phyloP scores from a whole-genome alignment of 257 asterid genomes.

The Paraleonurus japonicus region DNA sequence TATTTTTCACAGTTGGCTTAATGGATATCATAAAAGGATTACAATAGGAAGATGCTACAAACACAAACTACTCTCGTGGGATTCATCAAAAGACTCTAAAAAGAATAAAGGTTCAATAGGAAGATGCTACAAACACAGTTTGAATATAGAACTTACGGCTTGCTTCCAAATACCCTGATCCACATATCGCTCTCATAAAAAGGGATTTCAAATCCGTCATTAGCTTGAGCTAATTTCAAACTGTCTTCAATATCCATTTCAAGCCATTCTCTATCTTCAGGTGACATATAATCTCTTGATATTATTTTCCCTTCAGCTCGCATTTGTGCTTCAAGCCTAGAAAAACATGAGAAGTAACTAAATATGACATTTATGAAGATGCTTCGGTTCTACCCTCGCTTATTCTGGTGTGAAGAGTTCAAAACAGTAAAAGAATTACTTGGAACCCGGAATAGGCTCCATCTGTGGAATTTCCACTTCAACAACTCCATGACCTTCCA shows the following conservation, averaged over 20 bases:
- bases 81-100: background rate
- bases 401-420: background rate
- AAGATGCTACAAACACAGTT: background rate
- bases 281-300: constrained; percentile 83
- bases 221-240: constrained; percentile 46
- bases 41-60: constrained; percentile 1
- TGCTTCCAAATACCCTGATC: constrained; percentile 64
- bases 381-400: constrained; percentile 4
- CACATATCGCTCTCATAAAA: constrained; percentile 82
- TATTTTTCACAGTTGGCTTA: background rate
- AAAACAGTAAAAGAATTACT: constrained; percentile 46
- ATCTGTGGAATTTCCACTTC: constrained; percentile 87
- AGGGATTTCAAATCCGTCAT: constrained; percentile 66
- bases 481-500: constrained; percentile 99
- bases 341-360: constrained; percentile 18
- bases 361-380: constrained; percentile 14
- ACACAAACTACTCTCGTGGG: background rate
- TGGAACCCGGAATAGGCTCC: constrained; percentile 93
- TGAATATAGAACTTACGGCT: constrained; percentile 71
- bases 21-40: constrained; percentile 7
- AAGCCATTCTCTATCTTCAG: constrained; percentile 94
- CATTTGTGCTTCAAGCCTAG: constrained; percentile 93
- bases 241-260: constrained; percentile 97
- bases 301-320: constrained; percentile 85
- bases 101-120: background rate